Percentiles rank a stretch among this genome's conserved stretches.
phyloP scores from a whole-genome alignment of 2,329 filamentous ascomycete species.

The Ramularia collo-cygni region DNA sequence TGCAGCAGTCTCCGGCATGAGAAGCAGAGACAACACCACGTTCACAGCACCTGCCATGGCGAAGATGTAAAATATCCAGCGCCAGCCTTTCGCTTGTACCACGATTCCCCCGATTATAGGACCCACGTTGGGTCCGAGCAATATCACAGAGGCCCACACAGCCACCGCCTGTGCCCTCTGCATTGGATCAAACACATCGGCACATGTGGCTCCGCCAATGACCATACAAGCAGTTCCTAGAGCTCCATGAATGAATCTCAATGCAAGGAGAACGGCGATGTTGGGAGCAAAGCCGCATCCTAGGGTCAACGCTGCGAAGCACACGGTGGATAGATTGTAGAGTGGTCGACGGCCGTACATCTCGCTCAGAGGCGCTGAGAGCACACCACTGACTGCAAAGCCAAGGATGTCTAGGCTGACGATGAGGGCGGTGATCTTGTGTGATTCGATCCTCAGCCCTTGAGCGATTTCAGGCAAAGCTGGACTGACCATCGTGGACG shows the following conservation, averaged over 20 bases:
- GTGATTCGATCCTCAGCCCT: constrained; percentile 50
- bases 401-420: constrained; percentile 40
- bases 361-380: constrained; percentile 38
- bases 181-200: constrained; percentile 34
- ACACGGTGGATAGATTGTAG: constrained; percentile 17
- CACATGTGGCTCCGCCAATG: constrained; percentile 37
- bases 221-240: constrained; percentile 35
- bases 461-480: constrained; percentile 54
- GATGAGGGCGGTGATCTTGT: constrained; percentile 37
- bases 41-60: neutral
- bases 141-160: neutral
- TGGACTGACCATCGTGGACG: constrained; percentile 57
- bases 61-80: constrained; percentile 45
- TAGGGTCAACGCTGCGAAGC: constrained; percentile 20
- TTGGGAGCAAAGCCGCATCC: constrained; percentile 27
- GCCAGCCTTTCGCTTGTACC: constrained; percentile 41
- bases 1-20: constrained; percentile 11
- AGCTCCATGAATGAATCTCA: constrained; percentile 36
- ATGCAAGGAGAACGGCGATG: constrained; percentile 35
- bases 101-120: constrained; percentile 47
- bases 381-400: constrained; percentile 34
- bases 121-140: constrained; percentile 32
- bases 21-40: neutral
- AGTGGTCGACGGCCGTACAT: constrained; percentile 31
- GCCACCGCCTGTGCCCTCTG: constrained; percentile 42